Evolutionary conservation across 805 yeast species (phyloP).

Genomic region (Jamesozyma jinghongensis): DNA sequence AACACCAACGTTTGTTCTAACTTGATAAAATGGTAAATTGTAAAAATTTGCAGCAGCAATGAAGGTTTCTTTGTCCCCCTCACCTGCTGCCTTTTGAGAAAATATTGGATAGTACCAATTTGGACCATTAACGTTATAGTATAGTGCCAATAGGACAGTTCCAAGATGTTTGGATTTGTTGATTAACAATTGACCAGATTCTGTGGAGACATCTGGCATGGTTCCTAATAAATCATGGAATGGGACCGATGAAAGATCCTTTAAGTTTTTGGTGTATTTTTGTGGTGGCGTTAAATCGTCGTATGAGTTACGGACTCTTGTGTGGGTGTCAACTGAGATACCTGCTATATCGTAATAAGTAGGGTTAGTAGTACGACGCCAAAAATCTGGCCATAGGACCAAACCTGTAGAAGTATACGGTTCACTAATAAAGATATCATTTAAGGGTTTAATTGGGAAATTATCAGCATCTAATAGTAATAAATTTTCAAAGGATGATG

Average conservation of each 20-base stretch:
- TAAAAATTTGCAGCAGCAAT: constrained; percentile 52
- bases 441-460: constrained; percentile 59
- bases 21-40: constrained; percentile 42
- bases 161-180: constrained; percentile 52
- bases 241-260: constrained; percentile 31
- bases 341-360: constrained; percentile 61
- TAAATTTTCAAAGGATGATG: constrained; percentile 65
- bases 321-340: constrained; percentile 35
- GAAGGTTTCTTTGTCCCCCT: constrained; percentile 74
- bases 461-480: constrained; percentile 70
- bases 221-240: constrained; percentile 56
- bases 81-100: constrained; percentile 71
- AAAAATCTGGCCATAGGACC: constrained; percentile 77
- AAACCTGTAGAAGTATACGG: constrained; percentile 41
- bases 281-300: constrained; percentile 30
- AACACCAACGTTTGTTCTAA: constrained; percentile 25
- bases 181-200: constrained; percentile 61
- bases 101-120: constrained; percentile 57
- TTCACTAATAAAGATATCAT: constrained; percentile 45
- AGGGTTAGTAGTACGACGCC: constrained; percentile 80
- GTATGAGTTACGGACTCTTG: constrained; percentile 30
- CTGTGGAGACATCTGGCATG: constrained; percentile 60
- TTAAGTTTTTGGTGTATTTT: constrained; percentile 12
- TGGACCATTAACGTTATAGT: constrained; percentile 63
- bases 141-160: constrained; percentile 50